Conservation (phyloP, 1,139 yeast species). For the Debaryomycetaceae sp. region DNA sequence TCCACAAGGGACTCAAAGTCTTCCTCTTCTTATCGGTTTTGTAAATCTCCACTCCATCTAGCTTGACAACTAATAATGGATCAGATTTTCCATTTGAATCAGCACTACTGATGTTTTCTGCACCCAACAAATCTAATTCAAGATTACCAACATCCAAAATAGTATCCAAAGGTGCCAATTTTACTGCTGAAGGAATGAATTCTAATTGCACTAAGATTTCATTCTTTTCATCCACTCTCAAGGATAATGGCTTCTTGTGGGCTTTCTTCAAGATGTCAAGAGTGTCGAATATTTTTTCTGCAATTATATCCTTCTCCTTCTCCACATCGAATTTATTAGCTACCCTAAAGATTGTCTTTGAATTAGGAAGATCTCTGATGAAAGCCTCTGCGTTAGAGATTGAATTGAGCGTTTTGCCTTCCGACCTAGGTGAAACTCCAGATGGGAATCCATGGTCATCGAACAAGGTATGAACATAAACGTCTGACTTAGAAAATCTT, state of each 20-base stretch:
- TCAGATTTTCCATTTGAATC: slow-evolving; percentile 77
- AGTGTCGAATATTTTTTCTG: slow-evolving; percentile 49
- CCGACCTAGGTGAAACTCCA: slow-evolving; percentile 46
- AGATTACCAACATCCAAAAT: slow-evolving; percentile 65
- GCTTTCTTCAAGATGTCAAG: slow-evolving; percentile 50
- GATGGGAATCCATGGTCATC: slow-evolving; percentile 65
- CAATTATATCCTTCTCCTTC: slow-evolving; percentile 44
- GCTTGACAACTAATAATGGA: slow-evolving; percentile 52
- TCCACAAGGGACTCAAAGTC: slow-evolving; percentile 68
- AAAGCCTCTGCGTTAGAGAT: slow-evolving; percentile 54
- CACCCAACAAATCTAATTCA: slow-evolving; percentile 54
- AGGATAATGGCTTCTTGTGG: slow-evolving; percentile 40
- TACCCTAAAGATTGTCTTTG: slow-evolving; percentile 53
- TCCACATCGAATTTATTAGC: slow-evolving; percentile 49
- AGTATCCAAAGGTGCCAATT: slow-evolving; percentile 56
- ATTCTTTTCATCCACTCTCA: slow-evolving; percentile 44
- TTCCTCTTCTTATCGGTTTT: slow-evolving; percentile 62
- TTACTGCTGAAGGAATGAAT: slow-evolving; percentile 55
- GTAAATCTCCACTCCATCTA: slow-evolving; percentile 53
- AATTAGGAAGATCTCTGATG: slow-evolving; percentile 65
- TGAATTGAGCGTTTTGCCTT: slow-evolving; percentile 35
- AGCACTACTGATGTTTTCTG: slow-evolving; percentile 49
- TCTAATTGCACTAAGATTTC: slow-evolving; percentile 49
- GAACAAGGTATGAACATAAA: slow-evolving; percentile 54
- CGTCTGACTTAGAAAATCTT: slow-evolving; percentile 42